Evolutionary conservation across 768 basidiomycete genomes (phyloP).

Genomic region (Boletus rubropictus): DNA sequence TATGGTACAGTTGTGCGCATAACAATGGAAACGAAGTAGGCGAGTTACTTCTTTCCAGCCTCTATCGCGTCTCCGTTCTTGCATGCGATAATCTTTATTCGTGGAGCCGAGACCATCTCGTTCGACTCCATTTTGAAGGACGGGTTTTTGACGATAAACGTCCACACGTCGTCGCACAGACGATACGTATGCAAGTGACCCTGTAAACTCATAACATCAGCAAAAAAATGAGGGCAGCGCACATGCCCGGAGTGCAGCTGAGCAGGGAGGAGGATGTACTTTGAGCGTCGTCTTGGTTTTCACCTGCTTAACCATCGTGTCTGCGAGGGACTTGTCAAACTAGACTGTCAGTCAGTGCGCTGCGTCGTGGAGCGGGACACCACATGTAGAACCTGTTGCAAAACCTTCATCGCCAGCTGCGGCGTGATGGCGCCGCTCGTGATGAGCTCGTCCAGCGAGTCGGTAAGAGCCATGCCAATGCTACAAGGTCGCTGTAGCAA

Average conservation of each 20-base stretch:
- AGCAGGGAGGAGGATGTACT: constrained; percentile 37
- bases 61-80: constrained; percentile 91
- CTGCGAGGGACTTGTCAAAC: constrained; percentile 96
- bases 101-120: constrained; percentile 62
- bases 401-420: constrained; percentile 97
- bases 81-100: constrained; percentile 98
- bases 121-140: constrained; percentile 94
- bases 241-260: not conserved
- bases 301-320: constrained; percentile 87
- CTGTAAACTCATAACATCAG: constrained; percentile 33
- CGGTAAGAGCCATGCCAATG: constrained; percentile 94
- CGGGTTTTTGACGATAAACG: constrained; percentile 92
- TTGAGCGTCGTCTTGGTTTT: constrained; percentile 94
- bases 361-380: constrained; percentile 3
- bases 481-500: constrained; percentile 38
- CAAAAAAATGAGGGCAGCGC: not conserved
- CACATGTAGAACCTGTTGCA: constrained; percentile 73
- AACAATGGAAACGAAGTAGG: not conserved
- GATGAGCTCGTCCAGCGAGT: constrained; percentile 97
- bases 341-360: constrained; percentile 31
- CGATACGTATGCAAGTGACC: constrained; percentile 91
- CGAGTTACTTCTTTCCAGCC: constrained; percentile 64
- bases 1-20: constrained; percentile 19
- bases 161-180: constrained; percentile 96
- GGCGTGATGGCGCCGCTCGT: constrained; percentile 95